Evolutionary conservation across 2,329 filamentous ascomycete genomes (phyloP), one percentile per base, ranked within the genome.

Genomic region (Achaetomium macrosporum): DNA sequence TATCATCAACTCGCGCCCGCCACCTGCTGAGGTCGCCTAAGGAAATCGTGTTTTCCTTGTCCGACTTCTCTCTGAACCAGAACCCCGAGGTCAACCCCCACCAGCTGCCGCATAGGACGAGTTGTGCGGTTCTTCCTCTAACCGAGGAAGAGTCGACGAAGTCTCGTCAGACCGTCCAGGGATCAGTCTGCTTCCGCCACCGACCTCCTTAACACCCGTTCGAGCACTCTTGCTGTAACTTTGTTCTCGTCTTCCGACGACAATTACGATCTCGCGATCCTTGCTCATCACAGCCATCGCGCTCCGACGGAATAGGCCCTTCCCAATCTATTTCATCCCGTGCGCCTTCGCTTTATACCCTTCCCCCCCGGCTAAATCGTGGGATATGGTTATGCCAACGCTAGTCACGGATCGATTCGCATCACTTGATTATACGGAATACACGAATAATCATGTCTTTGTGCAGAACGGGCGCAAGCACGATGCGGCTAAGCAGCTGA

Each of bases 41-140:
- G 66, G 67, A 71, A 56, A 57, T 74, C 73, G 71, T 77, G 66
- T 70, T 71, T 64, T 66, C 73, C 64, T 67, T 78, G 69, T 72
- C 79, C 70, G 73, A 77, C 70, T 69, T 69, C 64, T 70, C 71
- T 65, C 69, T 70, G 66, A 70, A 71, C 61, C 47, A 51, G 44
- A 71, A 65, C 70, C 76, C 76, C 63, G 68, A 72, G 71, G 79
- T 78, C 72, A 79, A 75, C 70, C 75, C 80, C 71, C 73, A 80
- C 82, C 87, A 95, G 89, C 92, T 97, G 93, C 93, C 93, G 93
- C 92, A 99, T 99, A 97, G 90, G 88, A 95, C 87, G 85, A 83
- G 83, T 85, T 85, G 83, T 83, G 82, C 85, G 88, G 87, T 91
- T 95, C 92, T 97, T 97, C 92, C 91, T 96, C 92, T 93, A 78